These are phyloP conservation scores for Corylus heterophylla DNA, from an alignment of 306 rosid genomes.

Conservation along the genomic window DNA sequence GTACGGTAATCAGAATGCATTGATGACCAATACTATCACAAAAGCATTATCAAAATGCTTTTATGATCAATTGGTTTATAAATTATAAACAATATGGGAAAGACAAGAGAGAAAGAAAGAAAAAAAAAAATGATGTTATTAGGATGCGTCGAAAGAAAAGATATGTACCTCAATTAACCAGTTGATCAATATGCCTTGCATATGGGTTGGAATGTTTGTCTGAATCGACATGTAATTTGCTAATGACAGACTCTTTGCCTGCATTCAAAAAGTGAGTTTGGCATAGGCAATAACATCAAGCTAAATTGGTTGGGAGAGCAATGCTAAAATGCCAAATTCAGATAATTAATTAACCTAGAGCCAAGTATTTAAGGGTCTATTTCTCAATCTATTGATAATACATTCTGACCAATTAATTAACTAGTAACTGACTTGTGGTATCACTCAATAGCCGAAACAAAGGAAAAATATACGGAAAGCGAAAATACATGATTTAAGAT, in stretches of 20 bases:
- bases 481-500: too few species aligned
- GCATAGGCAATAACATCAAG: slow-evolving; percentile 8
- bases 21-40: neutral
- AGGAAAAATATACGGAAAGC: too few species aligned
- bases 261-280: slow-evolving; percentile 30
- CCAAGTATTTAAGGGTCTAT: neutral
- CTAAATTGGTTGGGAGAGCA: neutral
- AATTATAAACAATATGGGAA: neutral
- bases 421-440: too few species aligned
- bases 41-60: slow-evolving; percentile 10
- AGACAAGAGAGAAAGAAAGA: neutral
- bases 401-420: too few species aligned
- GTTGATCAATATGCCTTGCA: slow-evolving; percentile 87
- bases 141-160: slow-evolving; percentile 11
- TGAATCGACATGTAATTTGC: slow-evolving; percentile 70
- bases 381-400: neutral
- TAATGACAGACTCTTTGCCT: slow-evolving; percentile 58
- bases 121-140: slow-evolving; percentile 11
- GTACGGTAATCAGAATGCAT: slow-evolving; percentile 13
- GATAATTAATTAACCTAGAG: neutral
- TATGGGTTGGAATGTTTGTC: slow-evolving; percentile 61
- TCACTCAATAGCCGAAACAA: too few species aligned
- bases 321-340: neutral
- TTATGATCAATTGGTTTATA: neutral
- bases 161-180: slow-evolving; percentile 81